phyloP scores from a whole-genome alignment of 176 grass and related monocot genomes.

The Carex parvula region DNA sequence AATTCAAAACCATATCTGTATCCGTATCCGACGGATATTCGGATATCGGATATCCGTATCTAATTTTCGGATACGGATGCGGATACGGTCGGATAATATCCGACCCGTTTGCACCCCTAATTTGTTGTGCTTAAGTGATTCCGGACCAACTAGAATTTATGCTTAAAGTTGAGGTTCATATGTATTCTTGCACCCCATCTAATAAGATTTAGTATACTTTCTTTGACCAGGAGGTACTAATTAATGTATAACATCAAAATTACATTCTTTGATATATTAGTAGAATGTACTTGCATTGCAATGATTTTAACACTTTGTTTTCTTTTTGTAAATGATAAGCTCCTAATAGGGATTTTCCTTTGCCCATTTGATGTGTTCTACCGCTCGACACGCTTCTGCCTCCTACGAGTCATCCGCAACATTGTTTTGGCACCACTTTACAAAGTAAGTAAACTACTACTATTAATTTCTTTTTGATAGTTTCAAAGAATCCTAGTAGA shows the following conservation, averaged over 20 bases:
- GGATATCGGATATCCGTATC: too few species aligned
- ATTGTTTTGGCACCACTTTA: slow-evolving; percentile 40
- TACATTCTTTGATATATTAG: neutral
- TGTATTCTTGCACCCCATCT: too few species aligned
- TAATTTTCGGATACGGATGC: too few species aligned
- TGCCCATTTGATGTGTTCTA: slow-evolving; percentile 49
- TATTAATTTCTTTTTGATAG: neutral
- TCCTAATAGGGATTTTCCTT: slow-evolving; percentile 31
- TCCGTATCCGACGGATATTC: too few species aligned
- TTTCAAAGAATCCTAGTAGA: neutral
- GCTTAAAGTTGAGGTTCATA: neutral
- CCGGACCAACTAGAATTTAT: neutral
- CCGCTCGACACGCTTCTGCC: slow-evolving; percentile 40
- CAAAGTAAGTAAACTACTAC: slow-evolving; percentile 29
- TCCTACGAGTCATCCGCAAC: slow-evolving; percentile 45
- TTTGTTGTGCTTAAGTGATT: neutral
- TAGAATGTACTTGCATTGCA: neutral
- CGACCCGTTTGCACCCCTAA: neutral
- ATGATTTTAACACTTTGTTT: neutral
- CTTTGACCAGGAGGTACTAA: neutral
- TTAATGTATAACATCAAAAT: too few species aligned
- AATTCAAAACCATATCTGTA: too few species aligned
- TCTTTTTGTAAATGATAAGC: slow-evolving; percentile 5
- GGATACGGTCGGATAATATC: too few species aligned
- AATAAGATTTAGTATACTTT: too few species aligned